A percentile compares a stretch with the other conserved stretches of the same genome.
phyloP scores from a whole-genome alignment of 1,284 basidiomycete genomes.

The Farysia itapuensis region DNA sequence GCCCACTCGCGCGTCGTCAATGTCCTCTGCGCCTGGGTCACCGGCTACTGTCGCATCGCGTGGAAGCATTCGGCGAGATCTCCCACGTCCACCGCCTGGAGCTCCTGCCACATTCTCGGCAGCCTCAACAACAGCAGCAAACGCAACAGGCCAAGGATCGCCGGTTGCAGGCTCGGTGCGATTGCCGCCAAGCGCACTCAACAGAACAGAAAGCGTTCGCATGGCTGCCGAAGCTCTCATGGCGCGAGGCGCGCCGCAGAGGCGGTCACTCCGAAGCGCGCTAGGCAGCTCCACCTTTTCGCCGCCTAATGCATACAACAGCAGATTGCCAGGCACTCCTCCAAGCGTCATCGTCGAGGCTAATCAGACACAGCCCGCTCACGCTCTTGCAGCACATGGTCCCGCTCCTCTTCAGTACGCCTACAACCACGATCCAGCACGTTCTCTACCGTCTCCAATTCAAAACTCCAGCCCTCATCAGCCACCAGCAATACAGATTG shows the following conservation, averaged over 20 bases:
- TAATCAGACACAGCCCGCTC: constrained; percentile 13
- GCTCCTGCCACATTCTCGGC: constrained; percentile 25
- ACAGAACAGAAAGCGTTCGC: constrained; percentile 42
- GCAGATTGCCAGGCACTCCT: constrained; percentile 5
- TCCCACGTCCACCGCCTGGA: constrained; percentile 25
- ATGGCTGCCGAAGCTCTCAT: constrained; percentile 51
- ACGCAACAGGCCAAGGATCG: constrained; percentile 8
- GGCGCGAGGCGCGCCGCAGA: constrained; percentile 40
- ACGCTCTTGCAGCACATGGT: too few relatives aligned
- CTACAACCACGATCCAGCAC: too few relatives aligned
- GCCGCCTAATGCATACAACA: constrained; percentile 14
- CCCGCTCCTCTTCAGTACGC: too few relatives aligned
- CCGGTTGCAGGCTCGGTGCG: constrained; percentile 7
- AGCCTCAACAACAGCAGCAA: background rate
- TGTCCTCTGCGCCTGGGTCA: constrained; percentile 22
- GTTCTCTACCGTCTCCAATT: too few relatives aligned
- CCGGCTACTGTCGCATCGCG: constrained; percentile 15
- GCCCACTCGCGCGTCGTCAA: constrained; percentile 27
- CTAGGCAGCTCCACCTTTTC: constrained; percentile 31
- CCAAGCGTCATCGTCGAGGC: constrained; percentile 6
- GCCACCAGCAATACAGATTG: background rate
- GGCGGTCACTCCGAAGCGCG: constrained; percentile 27
- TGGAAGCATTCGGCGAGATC: constrained; percentile 21
- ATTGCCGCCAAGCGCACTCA: constrained; percentile 22
- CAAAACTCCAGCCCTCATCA: too few relatives aligned